Conservation (phyloP, 139 green algal genomes). For the Chlamydomonas incerta region DNA sequence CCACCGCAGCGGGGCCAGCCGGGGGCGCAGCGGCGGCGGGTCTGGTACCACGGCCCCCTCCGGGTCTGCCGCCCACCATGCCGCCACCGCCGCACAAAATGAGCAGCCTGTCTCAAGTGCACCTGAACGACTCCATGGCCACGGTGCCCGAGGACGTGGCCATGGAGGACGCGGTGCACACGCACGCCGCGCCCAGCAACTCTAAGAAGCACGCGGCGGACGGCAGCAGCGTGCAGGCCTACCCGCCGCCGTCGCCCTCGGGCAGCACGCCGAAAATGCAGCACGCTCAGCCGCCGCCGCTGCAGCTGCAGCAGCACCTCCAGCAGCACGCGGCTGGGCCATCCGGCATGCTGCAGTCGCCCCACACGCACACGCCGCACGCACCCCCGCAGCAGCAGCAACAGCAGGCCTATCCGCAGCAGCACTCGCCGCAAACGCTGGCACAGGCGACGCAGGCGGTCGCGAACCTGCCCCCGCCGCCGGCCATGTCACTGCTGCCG, state of each 20-base stretch:
- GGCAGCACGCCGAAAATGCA: neutral
- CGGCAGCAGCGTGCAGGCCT: slow-evolving; percentile 15
- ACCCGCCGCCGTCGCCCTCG: neutral
- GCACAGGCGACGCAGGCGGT: neutral
- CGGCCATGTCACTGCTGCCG: neutral
- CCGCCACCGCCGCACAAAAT: neutral
- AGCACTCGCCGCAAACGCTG: neutral
- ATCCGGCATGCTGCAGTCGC: too few relatives aligned
- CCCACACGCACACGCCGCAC: neutral
- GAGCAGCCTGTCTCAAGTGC: neutral
- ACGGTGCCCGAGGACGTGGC: slow-evolving; percentile 46
- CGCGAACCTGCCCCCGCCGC: neutral
- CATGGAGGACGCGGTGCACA: slow-evolving; percentile 2
- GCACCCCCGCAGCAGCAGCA: neutral
- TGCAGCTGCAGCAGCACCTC: neutral
- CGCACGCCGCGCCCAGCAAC: slow-evolving; percentile 7
- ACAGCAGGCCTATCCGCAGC: neutral
- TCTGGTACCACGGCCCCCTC: neutral
- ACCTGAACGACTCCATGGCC: slow-evolving; percentile 1
- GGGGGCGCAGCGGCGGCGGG: too few relatives aligned
- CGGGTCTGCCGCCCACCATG: neutral
- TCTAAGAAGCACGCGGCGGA: neutral
- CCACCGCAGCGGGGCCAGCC: neutral
- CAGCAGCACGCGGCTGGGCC: neutral
- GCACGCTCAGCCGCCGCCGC: neutral